phyloP scores from a whole-genome alignment of 2,329 filamentous ascomycete species.

The Trichoderma citrinoviride region DNA sequence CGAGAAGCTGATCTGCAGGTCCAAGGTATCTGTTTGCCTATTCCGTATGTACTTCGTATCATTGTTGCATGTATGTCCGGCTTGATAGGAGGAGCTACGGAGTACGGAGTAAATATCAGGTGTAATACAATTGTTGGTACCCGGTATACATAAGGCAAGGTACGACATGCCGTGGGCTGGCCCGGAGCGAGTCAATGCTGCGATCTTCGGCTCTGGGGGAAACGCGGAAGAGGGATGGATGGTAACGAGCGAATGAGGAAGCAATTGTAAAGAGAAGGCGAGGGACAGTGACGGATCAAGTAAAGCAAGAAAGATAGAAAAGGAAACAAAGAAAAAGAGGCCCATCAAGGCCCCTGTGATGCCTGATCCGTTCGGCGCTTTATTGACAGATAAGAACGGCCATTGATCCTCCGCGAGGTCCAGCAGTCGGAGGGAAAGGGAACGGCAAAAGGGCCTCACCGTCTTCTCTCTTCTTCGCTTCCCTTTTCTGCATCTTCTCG shows the following conservation, averaged over 20 bases:
- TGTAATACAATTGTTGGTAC: too few relatives aligned
- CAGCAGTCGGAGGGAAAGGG: background rate
- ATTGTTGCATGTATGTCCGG: too few relatives aligned
- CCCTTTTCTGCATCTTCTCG: too few relatives aligned
- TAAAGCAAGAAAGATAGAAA: background rate
- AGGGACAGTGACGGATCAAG: too few relatives aligned
- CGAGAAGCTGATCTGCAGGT: too few relatives aligned
- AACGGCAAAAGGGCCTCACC: background rate
- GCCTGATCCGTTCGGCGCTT: background rate
- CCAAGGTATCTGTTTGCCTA: too few relatives aligned
- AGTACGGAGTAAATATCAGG: background rate
- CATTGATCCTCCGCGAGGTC: background rate
- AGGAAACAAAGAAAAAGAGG: background rate
- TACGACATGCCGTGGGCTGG: too few relatives aligned
- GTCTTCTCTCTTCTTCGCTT: too few relatives aligned
- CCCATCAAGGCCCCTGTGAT: background rate
- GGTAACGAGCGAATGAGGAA: background rate
- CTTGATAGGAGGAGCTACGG: background rate
- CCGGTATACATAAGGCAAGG: too few relatives aligned
- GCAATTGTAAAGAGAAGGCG: too few relatives aligned
- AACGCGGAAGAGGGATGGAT: background rate
- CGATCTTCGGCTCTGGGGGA: conserved; percentile 4
- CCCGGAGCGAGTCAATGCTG: background rate
- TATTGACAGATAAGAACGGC: conserved; percentile 1
- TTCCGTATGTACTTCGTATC: too few relatives aligned